Base-by-base conservation (phyloP, 345 rosid genomes). In the Corymbia maculata region DNA sequence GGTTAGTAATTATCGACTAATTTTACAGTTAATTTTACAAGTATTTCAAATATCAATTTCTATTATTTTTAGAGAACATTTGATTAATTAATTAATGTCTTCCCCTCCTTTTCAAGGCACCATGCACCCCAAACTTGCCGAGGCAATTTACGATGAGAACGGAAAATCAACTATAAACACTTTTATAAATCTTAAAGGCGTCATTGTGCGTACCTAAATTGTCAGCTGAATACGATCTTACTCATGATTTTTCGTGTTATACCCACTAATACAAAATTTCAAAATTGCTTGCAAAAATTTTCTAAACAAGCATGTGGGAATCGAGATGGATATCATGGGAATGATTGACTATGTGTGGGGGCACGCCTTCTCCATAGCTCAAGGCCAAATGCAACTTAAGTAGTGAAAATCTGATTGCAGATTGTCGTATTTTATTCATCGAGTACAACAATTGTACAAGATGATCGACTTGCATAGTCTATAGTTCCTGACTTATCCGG, bases 111-210 rank as follows among this genome's bases (percentile, higher is more conserved):
- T 87, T 30, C 87, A 90, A 90, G 93, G 51, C 93, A 92, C 86
- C 88, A 68, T 47, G 92, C 86, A 53, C 93, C 86, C 6, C 90
- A n/a, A 90, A 64, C 89, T 92, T 13, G 90, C 92, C 42, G 88
- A 92, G 45, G 68, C 88, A 15, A 87, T 92, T 8, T 85, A 68
- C 68, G 90, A 92, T 21, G 61, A 47, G 75, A 92, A 92, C 87
- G 42, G 88, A 50, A 86, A 86, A 32, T 16, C 88, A 44, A 51
- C 51, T 17, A 51, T 86, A 11, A n/a, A 82, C 51, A 17, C 87
- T 19, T 90, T 53, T 13, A 92, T 92, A 45, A 90, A 92, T 70
- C 89, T 90, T 55, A 89, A 88, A 66, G 10, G 26, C 59, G 0
- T 21, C 24, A 53, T 53, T 24, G 90, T 92, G 89, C 79, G 49